Base-by-base conservation (phyloP, 139 green algal genomes). In the Penium margaritaceum region DNA sequence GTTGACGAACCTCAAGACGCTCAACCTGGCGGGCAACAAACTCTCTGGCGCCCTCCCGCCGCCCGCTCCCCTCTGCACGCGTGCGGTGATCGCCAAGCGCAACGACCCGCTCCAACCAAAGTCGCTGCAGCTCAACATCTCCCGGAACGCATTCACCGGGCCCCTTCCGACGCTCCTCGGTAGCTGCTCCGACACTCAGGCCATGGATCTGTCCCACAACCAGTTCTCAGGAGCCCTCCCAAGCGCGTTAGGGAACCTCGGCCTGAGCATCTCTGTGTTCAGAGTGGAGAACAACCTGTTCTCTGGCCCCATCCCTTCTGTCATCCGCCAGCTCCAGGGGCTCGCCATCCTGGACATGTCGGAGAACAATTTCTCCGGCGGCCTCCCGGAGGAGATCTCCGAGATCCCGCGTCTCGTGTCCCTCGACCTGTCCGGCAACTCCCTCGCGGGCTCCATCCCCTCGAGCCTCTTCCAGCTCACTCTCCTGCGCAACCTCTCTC, bases 121-220 rank as follows among this genome's bases (percentile, higher is more conserved):
- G n/a, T n/a, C n/a, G n/a, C n/a, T n/a, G n/a, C n/a, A n/a, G n/a
- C n/a, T n/a, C n/a, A n/a, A n/a, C n/a, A n/a, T n/a, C n/a, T n/a
- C n/a, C n/a, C n/a, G n/a, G n/a, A n/a, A n/a, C n/a, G n/a, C n/a
- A n/a, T n/a, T n/a, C n/a, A n/a, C n/a, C n/a, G n/a, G n/a, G n/a
- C n/a, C n/a, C n/a, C n/a, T n/a, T 27, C 51, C 51, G 21, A 24
- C 29, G 51, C 51, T n/a, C 29, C 30, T 60, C n/a, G 14, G 12
- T 5, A 24, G 30, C 24, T 15, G 12, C 14, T 60, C 24, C 36
- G 38, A 62, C 57, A 62, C 78, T 9, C 24, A 19, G 15, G 21
- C 78, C 1, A 9, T 78, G 15, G 37, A 33, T 9, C 71, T 78
- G 9, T 77, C 65, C 64, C 24, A 63, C 36, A 72, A 78, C 43